Percentiles rank a stretch among this genome's conserved stretches.
Conservation (phyloP, 306 rosid species). For the Pterocarpus macrocarpus region DNA sequence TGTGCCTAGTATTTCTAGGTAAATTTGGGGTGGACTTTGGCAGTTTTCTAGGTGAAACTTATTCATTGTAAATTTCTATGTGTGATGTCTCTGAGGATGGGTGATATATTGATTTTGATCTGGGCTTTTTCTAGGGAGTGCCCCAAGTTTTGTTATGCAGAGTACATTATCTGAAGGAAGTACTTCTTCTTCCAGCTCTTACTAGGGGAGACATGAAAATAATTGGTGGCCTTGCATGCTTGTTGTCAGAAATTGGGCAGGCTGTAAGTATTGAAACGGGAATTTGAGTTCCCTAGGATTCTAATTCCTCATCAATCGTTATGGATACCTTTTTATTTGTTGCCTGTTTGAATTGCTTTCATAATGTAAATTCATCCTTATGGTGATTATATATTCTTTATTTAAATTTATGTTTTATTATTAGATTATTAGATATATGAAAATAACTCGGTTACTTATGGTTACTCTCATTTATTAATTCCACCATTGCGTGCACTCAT, state of each 20-base stretch:
- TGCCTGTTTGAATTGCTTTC: conserved; percentile 34
- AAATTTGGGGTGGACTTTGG: conserved; percentile 21
- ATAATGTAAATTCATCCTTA: conserved; percentile 22
- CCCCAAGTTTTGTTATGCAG: conserved; percentile 89
- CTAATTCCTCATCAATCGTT: conserved; percentile 4
- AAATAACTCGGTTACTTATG: background rate
- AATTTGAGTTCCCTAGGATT: conserved; percentile 36
- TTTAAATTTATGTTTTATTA: conserved; percentile 21
- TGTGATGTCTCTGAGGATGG: conserved; percentile 6
- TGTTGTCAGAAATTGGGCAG: conserved; percentile 95
- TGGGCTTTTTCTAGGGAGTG: conserved; percentile 77
- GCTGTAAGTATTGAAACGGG: conserved; percentile 71
- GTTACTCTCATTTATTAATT: conserved; percentile 38
- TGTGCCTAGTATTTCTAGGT: conserved; percentile 29
- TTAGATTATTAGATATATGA: conserved; percentile 9
- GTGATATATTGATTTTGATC: conserved; percentile 44
- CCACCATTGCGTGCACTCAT: conserved; percentile 16
- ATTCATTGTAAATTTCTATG: conserved; percentile 17
- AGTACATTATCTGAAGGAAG: conserved; percentile 85
- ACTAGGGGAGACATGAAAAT: conserved; percentile 77
- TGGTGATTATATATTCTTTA: background rate
- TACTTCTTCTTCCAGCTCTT: conserved; percentile 89
- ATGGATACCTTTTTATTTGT: conserved; percentile 18
- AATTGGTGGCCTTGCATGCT: conserved; percentile 90
- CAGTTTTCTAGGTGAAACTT: conserved; percentile 26